Evolutionary conservation across 192 early-diverging fungal genomes (phyloP).

Genomic region (Chytriomyces hyalinus): DNA sequence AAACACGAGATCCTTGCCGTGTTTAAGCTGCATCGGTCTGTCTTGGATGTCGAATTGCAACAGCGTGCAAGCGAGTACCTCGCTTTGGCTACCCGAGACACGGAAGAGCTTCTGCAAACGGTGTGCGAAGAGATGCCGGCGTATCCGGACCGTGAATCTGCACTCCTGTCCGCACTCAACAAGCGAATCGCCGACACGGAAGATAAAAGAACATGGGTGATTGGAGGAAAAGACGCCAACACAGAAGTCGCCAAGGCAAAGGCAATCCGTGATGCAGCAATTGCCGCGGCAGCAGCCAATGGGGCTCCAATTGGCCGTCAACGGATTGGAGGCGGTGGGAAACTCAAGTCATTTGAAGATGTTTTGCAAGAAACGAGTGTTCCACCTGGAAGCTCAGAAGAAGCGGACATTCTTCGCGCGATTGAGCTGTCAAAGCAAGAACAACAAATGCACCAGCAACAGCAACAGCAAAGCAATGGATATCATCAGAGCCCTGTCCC

Average conservation of each 20-base stretch:
- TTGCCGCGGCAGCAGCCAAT: slow-evolving; percentile 13
- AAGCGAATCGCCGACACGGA: slow-evolving; percentile 90
- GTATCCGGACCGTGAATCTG: slow-evolving; percentile 92
- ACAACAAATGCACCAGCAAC: background rate
- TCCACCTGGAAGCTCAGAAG: slow-evolving; percentile 28
- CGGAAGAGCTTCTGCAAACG: slow-evolving; percentile 85
- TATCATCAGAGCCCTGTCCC: background rate
- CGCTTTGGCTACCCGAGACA: slow-evolving; percentile 72
- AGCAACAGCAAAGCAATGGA: background rate
- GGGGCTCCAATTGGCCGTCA: slow-evolving; percentile 15
- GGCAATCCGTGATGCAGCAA: slow-evolving; percentile 40
- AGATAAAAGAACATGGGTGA: slow-evolving; percentile 93
- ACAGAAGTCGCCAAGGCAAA: slow-evolving; percentile 43
- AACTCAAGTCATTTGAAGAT: slow-evolving; percentile 33
- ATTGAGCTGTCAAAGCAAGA: slow-evolving; percentile 40
- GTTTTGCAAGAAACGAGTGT: slow-evolving; percentile 21
- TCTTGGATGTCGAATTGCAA: slow-evolving; percentile 94
- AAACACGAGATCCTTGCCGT: slow-evolving; percentile 84
- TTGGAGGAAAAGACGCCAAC: slow-evolving; percentile 72
- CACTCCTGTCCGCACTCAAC: slow-evolving; percentile 79
- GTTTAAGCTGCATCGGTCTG: slow-evolving; percentile 85
- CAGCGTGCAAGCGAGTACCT: slow-evolving; percentile 95
- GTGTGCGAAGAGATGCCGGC: slow-evolving; percentile 99
- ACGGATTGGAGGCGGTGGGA: slow-evolving; percentile 22
- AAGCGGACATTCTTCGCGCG: slow-evolving; percentile 43